Conservation (phyloP, 1,139 yeast species). For the Lodderomyces elongisporus region DNA sequence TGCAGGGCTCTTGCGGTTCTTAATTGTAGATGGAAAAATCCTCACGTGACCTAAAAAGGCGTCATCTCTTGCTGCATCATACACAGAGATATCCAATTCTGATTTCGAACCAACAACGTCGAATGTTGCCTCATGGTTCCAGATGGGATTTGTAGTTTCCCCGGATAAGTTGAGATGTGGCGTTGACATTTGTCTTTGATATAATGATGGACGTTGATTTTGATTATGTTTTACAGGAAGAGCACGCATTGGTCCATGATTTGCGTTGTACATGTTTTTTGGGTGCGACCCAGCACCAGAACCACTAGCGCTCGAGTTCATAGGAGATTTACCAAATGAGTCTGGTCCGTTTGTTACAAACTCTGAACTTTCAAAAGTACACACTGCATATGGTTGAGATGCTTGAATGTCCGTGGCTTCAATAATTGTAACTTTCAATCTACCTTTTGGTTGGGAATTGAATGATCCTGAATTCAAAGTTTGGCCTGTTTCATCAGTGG, state of each 20-base stretch:
- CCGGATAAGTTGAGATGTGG: slow-evolving; percentile 44
- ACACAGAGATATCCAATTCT: slow-evolving; percentile 79
- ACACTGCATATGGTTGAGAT: slow-evolving; percentile 84
- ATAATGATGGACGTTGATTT: slow-evolving; percentile 40
- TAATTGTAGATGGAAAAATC: slow-evolving; percentile 58
- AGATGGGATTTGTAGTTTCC: slow-evolving; percentile 55
- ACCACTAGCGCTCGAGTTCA: slow-evolving; percentile 23
- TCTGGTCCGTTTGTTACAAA: slow-evolving; percentile 81
- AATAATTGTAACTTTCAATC: slow-evolving; percentile 70
- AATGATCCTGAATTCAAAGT: slow-evolving; percentile 10
- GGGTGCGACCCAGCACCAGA: slow-evolving; percentile 6
- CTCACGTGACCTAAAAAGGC: slow-evolving; percentile 81
- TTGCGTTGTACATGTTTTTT: slow-evolving; percentile 13
- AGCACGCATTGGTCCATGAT: slow-evolving; percentile 14
- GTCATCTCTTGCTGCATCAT: slow-evolving; percentile 79
- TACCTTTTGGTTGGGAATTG: slow-evolving; percentile 61
- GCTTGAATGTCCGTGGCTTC: slow-evolving; percentile 61
- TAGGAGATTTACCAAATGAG: slow-evolving; percentile 45
- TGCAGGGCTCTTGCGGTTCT: slow-evolving; percentile 30
- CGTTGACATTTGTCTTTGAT: slow-evolving; percentile 63
- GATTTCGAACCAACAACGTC: slow-evolving; percentile 85
- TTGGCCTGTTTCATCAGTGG: slow-evolving; percentile 45
- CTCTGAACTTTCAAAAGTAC: slow-evolving; percentile 90
- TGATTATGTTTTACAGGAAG: slow-evolving; percentile 17
- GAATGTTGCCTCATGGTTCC: slow-evolving; percentile 90